A percentile compares a stretch with the other conserved stretches of the same genome.
These are phyloP conservation scores for Cutaneotrichosporon daszewskae DNA, from an alignment of 1,284 basidiomycete species.

Conservation along the genomic window DNA sequence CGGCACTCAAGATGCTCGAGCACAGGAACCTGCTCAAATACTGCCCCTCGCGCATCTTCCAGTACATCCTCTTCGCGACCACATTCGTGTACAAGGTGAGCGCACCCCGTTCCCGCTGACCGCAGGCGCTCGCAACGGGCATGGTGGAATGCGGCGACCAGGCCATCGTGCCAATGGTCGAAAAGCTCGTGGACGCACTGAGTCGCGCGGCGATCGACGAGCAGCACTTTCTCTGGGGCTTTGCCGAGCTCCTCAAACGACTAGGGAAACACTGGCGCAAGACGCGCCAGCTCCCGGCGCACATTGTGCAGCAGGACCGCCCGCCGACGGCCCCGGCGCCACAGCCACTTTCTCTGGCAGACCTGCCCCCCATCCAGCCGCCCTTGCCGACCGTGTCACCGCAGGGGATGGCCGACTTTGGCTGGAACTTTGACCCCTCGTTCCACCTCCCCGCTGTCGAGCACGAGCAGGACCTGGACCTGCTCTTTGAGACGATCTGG, in stretches of 20 bases:
- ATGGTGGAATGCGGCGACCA: conserved; percentile 14
- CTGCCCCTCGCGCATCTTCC: conserved; percentile 11
- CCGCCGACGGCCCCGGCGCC: neutral
- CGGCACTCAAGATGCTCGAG: conserved; percentile 11
- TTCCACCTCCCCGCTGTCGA: conserved; percentile 15
- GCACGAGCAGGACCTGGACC: conserved; percentile 10
- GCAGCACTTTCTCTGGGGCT: conserved; percentile 13
- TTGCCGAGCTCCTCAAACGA: conserved; percentile 8
- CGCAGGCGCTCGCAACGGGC: conserved; percentile 9
- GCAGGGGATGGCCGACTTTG: neutral
- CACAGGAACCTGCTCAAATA: conserved; percentile 4
- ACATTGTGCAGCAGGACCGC: neutral
- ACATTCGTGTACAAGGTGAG: conserved; percentile 17
- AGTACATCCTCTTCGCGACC: conserved; percentile 14
- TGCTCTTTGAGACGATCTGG: conserved; percentile 10
- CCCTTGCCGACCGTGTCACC: too few species aligned
- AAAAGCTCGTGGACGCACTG: conserved; percentile 6
- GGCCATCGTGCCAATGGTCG: conserved; percentile 4
- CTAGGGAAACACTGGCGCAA: conserved; percentile 14
- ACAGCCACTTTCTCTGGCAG: neutral
- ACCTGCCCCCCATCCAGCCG: neutral
- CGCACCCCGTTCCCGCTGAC: neutral
- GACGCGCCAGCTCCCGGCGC: neutral
- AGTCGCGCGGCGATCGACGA: conserved; percentile 10
- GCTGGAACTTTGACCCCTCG: conserved; percentile 16